Evolutionary conservation across 495 filamentous ascomycete species (phyloP).

Genomic region (Xylaria bambusicola): DNA sequence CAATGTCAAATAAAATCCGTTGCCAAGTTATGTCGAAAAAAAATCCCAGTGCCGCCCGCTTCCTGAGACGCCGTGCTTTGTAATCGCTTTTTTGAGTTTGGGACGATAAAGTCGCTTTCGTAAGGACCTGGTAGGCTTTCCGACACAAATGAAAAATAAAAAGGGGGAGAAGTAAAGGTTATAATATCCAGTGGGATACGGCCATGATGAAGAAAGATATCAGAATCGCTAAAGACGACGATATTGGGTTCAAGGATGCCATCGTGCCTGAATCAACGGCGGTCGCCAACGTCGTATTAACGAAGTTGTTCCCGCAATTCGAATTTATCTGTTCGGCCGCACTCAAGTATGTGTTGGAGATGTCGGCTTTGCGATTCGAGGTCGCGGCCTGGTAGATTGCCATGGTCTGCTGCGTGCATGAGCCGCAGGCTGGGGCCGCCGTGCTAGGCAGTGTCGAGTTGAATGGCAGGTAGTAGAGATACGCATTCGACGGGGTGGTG

Average conservation of each 20-base stretch:
- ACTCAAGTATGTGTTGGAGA: conserved; percentile 59
- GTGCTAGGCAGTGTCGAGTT: conserved; percentile 66
- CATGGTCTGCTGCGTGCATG: conserved; percentile 74
- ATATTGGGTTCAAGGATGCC: conserved; percentile 11
- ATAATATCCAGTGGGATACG: conserved; percentile 13
- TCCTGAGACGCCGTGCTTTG: background rate
- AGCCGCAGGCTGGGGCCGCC: conserved; percentile 65
- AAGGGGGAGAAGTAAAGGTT: background rate
- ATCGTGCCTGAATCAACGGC: conserved; percentile 25
- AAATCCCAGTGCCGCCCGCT: background rate
- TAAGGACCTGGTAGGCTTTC: background rate
- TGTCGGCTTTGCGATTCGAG: conserved; percentile 56
- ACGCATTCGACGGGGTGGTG: conserved; percentile 64
- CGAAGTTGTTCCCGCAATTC: conserved; percentile 64
- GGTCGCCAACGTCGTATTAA: conserved; percentile 59
- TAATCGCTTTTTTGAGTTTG: too few relatives aligned
- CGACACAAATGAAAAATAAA: too few relatives aligned
- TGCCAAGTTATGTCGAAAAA: background rate
- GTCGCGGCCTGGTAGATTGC: conserved; percentile 63
- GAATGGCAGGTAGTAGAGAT: conserved; percentile 82
- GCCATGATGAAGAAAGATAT: conserved; percentile 15
- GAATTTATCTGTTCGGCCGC: conserved; percentile 68
- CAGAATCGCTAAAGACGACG: conserved; percentile 25
- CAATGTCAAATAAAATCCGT: background rate
- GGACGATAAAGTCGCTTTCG: conserved; percentile 4